phyloP scores from a whole-genome alignment of 768 basidiomycete species.

The Termitomyces sp. region DNA sequence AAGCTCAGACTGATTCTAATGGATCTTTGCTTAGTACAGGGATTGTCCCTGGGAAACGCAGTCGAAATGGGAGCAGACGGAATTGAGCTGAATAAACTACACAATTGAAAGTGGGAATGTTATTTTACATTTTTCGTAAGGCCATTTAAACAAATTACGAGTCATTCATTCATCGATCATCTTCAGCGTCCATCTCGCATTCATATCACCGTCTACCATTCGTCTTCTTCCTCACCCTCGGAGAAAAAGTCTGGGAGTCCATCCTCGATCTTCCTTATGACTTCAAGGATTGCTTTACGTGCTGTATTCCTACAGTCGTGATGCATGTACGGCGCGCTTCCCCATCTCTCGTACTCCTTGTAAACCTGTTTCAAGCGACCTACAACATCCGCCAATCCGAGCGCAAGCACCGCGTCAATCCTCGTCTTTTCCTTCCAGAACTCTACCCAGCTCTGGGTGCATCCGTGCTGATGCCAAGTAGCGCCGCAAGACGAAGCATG shows the following conservation, averaged over 20 bases:
- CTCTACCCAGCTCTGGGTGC: constrained; percentile 71
- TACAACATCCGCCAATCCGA: constrained; percentile 64
- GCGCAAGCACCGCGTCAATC: constrained; percentile 55
- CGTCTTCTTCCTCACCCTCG: constrained; percentile 24
- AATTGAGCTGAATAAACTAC: constrained; percentile 17
- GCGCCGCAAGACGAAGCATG: constrained; percentile 63
- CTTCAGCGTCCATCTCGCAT: neutral
- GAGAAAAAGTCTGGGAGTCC: constrained; percentile 64
- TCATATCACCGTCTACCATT: constrained; percentile 1
- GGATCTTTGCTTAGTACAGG: constrained; percentile 12
- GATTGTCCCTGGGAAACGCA: constrained; percentile 20
- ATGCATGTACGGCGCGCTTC: constrained; percentile 76
- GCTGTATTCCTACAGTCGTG: constrained; percentile 67
- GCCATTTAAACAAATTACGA: no score
- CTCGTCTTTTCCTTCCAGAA: constrained; percentile 79
- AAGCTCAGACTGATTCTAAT: constrained; percentile 7
- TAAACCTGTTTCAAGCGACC: constrained; percentile 61
- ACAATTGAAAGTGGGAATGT: constrained; percentile 1
- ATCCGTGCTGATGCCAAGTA: constrained; percentile 72
- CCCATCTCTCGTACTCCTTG: constrained; percentile 71
- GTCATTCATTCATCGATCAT: neutral
- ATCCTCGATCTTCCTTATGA: constrained; percentile 56
- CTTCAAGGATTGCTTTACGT: constrained; percentile 52
- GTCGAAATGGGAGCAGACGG: constrained; percentile 20
- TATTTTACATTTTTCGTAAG: neutral